Base-by-base conservation (phyloP, 1,284 basidiomycete genomes). In the Amylostereum areolatum region DNA sequence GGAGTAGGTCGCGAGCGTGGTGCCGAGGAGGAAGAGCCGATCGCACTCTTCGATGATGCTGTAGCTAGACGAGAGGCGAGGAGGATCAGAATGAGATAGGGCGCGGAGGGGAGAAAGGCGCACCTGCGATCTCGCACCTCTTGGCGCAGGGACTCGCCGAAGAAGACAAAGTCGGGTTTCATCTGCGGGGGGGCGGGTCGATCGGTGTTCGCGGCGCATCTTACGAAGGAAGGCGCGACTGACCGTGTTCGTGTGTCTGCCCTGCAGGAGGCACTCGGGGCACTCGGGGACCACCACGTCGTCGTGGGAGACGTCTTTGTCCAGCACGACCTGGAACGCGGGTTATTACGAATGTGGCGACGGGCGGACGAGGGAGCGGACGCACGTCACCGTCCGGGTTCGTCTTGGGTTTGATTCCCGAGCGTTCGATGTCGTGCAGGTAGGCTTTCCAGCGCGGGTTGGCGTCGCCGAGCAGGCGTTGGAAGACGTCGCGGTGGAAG, bases 361-460 rank as follows among this genome's bases (percentile, higher is more conserved):
- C 35, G 36, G 27, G 34, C 36, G 12, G 30, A 8, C 33, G 43
- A 43, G 12, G 34, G 48, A 43, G 9, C 35, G 30, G n/a, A 70
- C 78, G 49, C 56, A 90, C 92, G 70, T 95, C 93, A 61, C 93
- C 93, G 59, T 95, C 94, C 4, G 93, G 93, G 62, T 96, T 96
- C 11, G 89, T 93, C 50, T 89, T 76, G 1, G 81, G 85, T 52
- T 79, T 74, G 24, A 69, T 68, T 1, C 84, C 83, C 0, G 78
- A 81, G 33, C 71, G 66, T 60, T 86, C 85, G 36, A 90, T 69
- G 51, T 88, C 79, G 46, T 82, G 77, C 5, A 79, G 74, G 59
- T 83, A 89, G 9, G 73, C 72, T 48, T 80, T 80, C 92, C 92
- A 96, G 40, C 73, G 67, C 0, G 92, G 93, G 64, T 97, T 97